These are phyloP conservation scores for Zygnema cylindricum DNA, from an alignment of 139 green algal genomes.

Conservation along the genomic window DNA sequence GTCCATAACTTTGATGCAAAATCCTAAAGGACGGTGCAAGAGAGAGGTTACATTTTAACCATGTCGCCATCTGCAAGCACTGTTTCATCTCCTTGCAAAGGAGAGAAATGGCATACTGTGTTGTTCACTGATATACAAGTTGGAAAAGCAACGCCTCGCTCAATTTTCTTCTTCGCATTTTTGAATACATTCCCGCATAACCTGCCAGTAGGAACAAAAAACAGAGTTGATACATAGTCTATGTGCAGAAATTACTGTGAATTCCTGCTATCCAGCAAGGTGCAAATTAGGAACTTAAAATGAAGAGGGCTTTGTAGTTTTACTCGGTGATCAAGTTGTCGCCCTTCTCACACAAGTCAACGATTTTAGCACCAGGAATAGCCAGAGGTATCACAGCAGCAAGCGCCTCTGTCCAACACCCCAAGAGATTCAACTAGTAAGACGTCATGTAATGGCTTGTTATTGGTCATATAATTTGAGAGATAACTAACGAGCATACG, in stretches of 20 bases:
- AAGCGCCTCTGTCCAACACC: conserved; percentile 79
- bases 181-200: conserved; percentile 83
- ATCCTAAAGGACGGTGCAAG: no score
- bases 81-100: conserved; percentile 73
- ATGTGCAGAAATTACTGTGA: conserved; percentile 2
- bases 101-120: conserved; percentile 90
- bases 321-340: conserved; percentile 80
- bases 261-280: background rate
- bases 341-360: conserved; percentile 85
- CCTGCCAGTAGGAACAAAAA: conserved; percentile 68
- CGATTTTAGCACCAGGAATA: conserved; percentile 88
- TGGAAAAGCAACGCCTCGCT: conserved; percentile 97
- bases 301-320: background rate
- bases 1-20: no score
- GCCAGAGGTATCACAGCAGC: conserved; percentile 73
- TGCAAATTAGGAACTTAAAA: conserved; percentile 13
- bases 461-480: background rate
- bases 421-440: background rate
- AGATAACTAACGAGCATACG: background rate
- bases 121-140: conserved; percentile 95
- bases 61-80: conserved; percentile 85
- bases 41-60: conserved; percentile 79
- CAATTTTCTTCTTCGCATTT: conserved; percentile 86
- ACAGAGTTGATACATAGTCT: conserved; percentile 23
- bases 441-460: background rate